Conservation (phyloP, 257 asterid genomes). For the Gentiana dahurica region DNA sequence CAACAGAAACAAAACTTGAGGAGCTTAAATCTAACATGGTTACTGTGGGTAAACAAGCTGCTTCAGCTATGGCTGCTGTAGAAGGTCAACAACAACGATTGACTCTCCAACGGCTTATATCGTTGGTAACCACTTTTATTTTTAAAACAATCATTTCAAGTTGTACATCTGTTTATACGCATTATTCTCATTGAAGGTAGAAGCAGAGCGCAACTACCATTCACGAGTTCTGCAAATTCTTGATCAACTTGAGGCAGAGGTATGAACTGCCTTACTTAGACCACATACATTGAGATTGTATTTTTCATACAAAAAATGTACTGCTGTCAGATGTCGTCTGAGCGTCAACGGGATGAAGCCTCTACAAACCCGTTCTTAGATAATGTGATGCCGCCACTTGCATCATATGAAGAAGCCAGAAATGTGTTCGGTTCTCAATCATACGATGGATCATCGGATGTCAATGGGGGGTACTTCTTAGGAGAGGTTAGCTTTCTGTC, state of each 20-base stretch:
- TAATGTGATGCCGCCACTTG: constrained; percentile 23
- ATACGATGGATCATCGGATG: constrained; percentile 31
- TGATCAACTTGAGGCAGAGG: constrained; percentile 69
- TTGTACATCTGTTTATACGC: constrained; percentile 9
- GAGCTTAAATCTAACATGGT: constrained; percentile 56
- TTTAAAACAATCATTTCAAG: constrained; percentile 2
- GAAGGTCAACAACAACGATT: constrained; percentile 59
- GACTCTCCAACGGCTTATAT: constrained; percentile 47
- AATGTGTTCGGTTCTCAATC: constrained; percentile 24
- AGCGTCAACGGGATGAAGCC: constrained; percentile 39
- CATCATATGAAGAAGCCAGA: constrained; percentile 24
- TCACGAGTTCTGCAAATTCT: constrained; percentile 46
- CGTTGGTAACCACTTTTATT: constrained; percentile 32
- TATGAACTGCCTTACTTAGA: constrained; percentile 10
- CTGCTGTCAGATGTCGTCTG: constrained; percentile 44
- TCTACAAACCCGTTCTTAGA: constrained; percentile 20
- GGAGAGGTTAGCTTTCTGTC: constrained; percentile 44
- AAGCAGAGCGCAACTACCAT: constrained; percentile 59
- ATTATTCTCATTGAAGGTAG: constrained; percentile 35
- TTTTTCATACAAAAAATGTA: neutral
- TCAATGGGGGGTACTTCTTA: constrained; percentile 35
- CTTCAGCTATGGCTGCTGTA: constrained; percentile 59
- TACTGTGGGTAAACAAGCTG: constrained; percentile 54
- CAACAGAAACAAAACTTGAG: constrained; percentile 48
- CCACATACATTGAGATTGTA: constrained; percentile 2